Conservation (phyloP, 371 early-diverging fungal species). For the Vairimorpha ceranae region DNA sequence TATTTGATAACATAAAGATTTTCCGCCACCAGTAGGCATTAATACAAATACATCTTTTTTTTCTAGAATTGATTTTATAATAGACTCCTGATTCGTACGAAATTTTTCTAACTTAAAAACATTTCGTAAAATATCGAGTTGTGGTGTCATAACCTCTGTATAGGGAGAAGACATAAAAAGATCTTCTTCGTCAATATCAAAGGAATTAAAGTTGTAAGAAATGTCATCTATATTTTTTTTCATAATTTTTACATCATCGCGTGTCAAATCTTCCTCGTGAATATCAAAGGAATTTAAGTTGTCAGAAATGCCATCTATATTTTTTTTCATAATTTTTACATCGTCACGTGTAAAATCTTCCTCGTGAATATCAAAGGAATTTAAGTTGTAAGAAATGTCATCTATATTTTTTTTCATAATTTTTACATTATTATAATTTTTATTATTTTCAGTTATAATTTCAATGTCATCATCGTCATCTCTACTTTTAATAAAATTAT, state of each 20-base stretch:
- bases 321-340: neutral
- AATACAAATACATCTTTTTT: constrained; percentile 88
- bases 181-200: neutral
- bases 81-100: constrained; percentile 79
- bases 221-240: neutral
- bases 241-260: neutral
- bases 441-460: neutral
- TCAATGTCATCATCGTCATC: neutral
- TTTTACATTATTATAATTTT: neutral
- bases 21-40: constrained; percentile 99
- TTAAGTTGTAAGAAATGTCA: neutral
- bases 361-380: neutral
- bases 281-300: neutral
- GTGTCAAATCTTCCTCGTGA: neutral
- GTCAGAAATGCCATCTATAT: no score
- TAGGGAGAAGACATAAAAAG: neutral
- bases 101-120: constrained; percentile 73
- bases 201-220: neutral
- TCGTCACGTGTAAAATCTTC: neutral
- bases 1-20: constrained; percentile 90
- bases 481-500: neutral
- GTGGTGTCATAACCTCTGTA: neutral
- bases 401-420: neutral
- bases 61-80: constrained; percentile 76
- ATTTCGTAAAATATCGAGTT: constrained; percentile 29